Base-by-base conservation (phyloP, 768 basidiomycete genomes). In the Tylopilus rubrobrunneus region DNA sequence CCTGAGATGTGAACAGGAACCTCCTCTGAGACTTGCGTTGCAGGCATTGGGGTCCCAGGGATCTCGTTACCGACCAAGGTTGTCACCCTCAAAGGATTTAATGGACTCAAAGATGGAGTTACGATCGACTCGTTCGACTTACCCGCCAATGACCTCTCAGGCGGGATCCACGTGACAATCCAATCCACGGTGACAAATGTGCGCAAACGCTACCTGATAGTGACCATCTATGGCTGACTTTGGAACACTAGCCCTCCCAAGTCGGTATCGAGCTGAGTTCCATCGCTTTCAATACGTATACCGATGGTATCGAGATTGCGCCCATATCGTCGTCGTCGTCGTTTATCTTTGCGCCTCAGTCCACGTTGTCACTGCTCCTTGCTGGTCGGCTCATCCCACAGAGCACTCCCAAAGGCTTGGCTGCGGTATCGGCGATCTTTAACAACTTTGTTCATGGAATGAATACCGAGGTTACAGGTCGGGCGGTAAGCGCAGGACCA, bases 11-110 rank as follows among this genome's bases (percentile, higher is more conserved):
- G 9, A 21, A 49, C 2, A 15, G 27, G 42, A 47, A 31, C 10
- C 1, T 10, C 33, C 1, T 36, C 21, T 45, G 49, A 45, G 33
- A 51, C 47, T 25, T 14, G 29, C 48, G 15, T 23, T 48, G 17
- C 53, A 82, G 84, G 84, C 25, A 82, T 87, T 55, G 69, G 73
- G 23, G 81, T 87, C 29, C 57, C 80, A 31, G 80, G 78, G 1
- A 80, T 89, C 51, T 67, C 71, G 4, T 74, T 86, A 40, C 62
- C 79, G 3, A 69, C 76, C 39, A 86, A 87, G 72, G 71, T 67
- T 7, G 81, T 89, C 10, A 78, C 80, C 6, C 69, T 89, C 39
- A 84, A 84, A 57, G 87, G 86, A 12, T 84, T 89, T 72, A 84
- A 88, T 63, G 81, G 82, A 23, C 69, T 89, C 36, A 76, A 83